Evolutionary conservation across 2,329 filamentous ascomycete species (phyloP), one percentile per base, ranked within the genome.

Genomic region (Lomentospora prolificans): DNA sequence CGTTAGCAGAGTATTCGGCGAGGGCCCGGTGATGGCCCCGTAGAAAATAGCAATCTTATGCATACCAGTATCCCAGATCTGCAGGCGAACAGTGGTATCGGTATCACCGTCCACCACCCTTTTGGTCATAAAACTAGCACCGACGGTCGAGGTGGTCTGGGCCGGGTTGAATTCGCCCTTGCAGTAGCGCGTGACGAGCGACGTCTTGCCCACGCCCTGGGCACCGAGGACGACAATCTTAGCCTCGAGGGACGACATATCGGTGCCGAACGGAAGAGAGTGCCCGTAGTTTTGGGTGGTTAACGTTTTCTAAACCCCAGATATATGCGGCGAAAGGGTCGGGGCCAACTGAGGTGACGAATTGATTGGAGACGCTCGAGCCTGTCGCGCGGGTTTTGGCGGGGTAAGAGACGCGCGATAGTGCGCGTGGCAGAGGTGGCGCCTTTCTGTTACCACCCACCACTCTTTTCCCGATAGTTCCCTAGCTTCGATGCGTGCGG

Each of bases 51-150:
- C n/a, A n/a, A n/a, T n/a, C n/a, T n/a, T n/a, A 56, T 31, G 48
- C 56, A 58, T 41, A 82, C 80, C 90, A 31, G 91, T 96, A 67
- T 96, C 91, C 91, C 91, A 96, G 62, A 96, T 95, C 67, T 96
- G 91, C 36, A 96, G 77, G n/a, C 91, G 84, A 33, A 96, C 90
- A 24, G 88, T 78, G 1, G 90, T 94, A 64, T 92, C 89, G 22
- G 86, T 89, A 67, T 96, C 89, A 59, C 82, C 83, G 70, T 96
- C 91, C 61, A 88, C 77, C 58, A 90, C 85, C 65, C 85, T 82
- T 72, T 90, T 90, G 46, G 87, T 87, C 67, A 90, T 76, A 69
- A 90, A 90, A 66, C 84, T 88, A 27, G 87, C 87, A 66, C 87
- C 87, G 57, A 91, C 84, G n/a, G 87, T 91, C 4, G 84, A 87